A percentile compares a stretch with the other conserved stretches of the same genome.
Conservation (phyloP, 441 rosid genomes). For the Biscutella laevigata region DNA sequence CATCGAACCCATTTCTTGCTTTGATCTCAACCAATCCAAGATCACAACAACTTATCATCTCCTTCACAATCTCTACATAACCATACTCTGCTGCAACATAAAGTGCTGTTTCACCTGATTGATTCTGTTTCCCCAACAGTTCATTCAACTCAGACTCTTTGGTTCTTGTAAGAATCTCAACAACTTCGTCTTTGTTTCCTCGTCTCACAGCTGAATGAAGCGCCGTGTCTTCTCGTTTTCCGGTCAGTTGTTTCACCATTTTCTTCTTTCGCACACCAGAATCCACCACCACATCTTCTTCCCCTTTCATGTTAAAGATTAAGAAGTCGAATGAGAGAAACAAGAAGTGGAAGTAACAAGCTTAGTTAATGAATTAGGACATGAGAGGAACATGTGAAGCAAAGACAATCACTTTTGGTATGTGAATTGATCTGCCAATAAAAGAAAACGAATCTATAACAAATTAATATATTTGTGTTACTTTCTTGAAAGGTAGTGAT, state of each 20-base stretch:
- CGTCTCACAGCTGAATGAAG: slow-evolving; percentile 73
- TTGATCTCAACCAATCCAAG: slow-evolving; percentile 63
- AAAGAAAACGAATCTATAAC: slow-evolving; percentile 12
- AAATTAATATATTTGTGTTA: slow-evolving; percentile 5
- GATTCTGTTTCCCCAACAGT: slow-evolving; percentile 62
- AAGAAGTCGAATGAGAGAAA: slow-evolving; percentile 8
- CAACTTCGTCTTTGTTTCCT: slow-evolving; percentile 42
- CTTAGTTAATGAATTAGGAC: background rate
- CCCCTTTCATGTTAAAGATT: slow-evolving; percentile 34
- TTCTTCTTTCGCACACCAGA: slow-evolving; percentile 40
- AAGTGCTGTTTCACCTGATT: slow-evolving; percentile 78
- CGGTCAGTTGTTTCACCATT: slow-evolving; percentile 72
- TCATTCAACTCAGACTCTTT: slow-evolving; percentile 36
- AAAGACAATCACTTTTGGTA: slow-evolving; percentile 13
- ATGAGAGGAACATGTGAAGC: slow-evolving; percentile 28
- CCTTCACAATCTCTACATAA: slow-evolving; percentile 54
- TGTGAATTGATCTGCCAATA: slow-evolving; percentile 14
- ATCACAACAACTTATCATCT: slow-evolving; percentile 69
- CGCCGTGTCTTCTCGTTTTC: slow-evolving; percentile 66
- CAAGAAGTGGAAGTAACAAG: background rate
- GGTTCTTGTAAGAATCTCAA: slow-evolving; percentile 34
- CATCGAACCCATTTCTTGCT: slow-evolving; percentile 90
- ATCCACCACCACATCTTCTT: slow-evolving; percentile 2
- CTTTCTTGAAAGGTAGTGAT: slow-evolving; percentile 24
- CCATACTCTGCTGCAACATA: slow-evolving; percentile 85